A percentile compares a stretch with the other conserved stretches of the same genome.
Conservation (phyloP, 164 flowering plant species). For the Aristolochia fimbriata region DNA sequence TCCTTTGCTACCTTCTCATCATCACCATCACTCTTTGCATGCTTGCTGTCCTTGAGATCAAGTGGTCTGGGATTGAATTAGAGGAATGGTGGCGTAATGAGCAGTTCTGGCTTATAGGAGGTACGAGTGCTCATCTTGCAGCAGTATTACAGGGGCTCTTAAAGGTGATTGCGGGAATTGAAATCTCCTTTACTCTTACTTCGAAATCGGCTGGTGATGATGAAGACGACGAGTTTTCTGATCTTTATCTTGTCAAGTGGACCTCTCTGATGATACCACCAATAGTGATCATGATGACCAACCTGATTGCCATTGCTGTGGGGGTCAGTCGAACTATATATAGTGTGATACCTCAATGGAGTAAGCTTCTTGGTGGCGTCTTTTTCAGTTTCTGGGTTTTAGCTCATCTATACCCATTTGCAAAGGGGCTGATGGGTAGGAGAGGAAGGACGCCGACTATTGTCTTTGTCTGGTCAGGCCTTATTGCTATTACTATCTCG, state of each 20-base stretch:
- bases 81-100: constrained; percentile 95
- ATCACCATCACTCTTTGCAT: constrained; percentile 54
- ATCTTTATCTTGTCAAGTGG: constrained; percentile 72
- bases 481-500: constrained; percentile 70
- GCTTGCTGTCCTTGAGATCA: constrained; percentile 73
- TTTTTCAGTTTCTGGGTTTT: constrained; percentile 92
- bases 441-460: constrained; percentile 79
- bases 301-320: constrained; percentile 66
- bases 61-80: constrained; percentile 69
- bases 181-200: constrained; percentile 77
- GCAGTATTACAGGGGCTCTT: constrained; percentile 85
- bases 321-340: constrained; percentile 57
- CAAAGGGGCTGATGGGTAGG: constrained; percentile 85
- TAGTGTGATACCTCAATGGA: constrained; percentile 65
- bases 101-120: constrained; percentile 89
- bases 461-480: constrained; percentile 84
- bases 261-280: constrained; percentile 78
- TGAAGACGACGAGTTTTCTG: constrained; percentile 60
- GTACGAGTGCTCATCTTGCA: constrained; percentile 83
- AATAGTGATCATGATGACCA: constrained; percentile 53
- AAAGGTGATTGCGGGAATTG: constrained; percentile 77
- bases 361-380: constrained; percentile 64
- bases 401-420: constrained; percentile 81
- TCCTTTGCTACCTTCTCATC: constrained; percentile 57
- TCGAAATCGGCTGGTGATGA: constrained; percentile 72